These are phyloP conservation scores for Blastomyces silverae DNA, from an alignment of 2,329 filamentous ascomycete species.

Conservation along the genomic window DNA sequence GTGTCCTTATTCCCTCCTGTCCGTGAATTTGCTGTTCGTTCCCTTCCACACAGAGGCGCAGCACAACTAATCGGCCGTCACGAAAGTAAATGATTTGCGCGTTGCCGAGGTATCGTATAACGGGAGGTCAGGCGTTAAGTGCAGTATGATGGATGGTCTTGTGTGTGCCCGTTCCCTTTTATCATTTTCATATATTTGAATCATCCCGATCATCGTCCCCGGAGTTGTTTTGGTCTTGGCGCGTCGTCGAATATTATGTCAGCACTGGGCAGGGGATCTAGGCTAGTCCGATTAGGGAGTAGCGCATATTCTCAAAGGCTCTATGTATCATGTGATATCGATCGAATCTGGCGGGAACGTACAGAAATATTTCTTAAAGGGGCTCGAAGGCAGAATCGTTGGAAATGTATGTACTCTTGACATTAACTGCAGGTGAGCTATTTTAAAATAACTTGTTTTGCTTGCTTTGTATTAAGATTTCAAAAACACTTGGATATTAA, in stretches of 20 bases:
- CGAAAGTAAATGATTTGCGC: not conserved
- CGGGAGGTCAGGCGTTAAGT: not conserved
- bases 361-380: not conserved
- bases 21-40: not conserved
- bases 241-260: slow-evolving; percentile 9
- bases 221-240: slow-evolving; percentile 17
- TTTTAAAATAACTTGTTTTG: not conserved
- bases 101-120: not conserved
- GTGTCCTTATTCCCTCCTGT: not conserved
- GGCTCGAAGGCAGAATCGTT: too few species aligned
- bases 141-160: not conserved
- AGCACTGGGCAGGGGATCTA: not conserved
- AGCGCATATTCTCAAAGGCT: not conserved
- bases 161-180: not conserved
- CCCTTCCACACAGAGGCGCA: not conserved
- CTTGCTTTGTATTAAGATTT: not conserved
- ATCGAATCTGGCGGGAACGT: not conserved
- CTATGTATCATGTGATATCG: not conserved
- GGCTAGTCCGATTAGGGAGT: not conserved
- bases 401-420: too few species aligned
- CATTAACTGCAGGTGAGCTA: not conserved
- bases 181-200: not conserved
- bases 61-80: not conserved
- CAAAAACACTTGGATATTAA: not conserved
- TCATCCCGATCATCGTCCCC: not conserved